These are phyloP conservation scores for Pseudopithomyces chartarum DNA, from an alignment of 2,329 filamentous ascomycete genomes.

Conservation along the genomic window DNA sequence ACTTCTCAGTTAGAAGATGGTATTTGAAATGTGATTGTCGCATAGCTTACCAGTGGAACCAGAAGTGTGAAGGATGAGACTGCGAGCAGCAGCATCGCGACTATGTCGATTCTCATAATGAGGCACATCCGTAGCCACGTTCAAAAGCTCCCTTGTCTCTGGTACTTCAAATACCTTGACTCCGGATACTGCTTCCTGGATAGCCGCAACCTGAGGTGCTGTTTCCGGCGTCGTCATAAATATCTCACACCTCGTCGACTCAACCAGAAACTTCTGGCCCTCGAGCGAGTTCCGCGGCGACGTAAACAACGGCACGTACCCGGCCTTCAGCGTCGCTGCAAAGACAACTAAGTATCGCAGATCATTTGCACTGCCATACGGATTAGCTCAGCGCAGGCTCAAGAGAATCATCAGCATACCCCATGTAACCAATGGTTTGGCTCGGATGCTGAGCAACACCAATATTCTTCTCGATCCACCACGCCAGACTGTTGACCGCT, in stretches of 20 bases:
- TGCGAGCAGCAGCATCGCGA: not conserved
- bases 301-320: not conserved
- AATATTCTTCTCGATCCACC: not conserved
- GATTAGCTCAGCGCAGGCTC: not conserved
- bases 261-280: not conserved
- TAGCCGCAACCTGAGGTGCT: not conserved
- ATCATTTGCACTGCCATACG: not conserved
- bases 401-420: not conserved
- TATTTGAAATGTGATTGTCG: not conserved
- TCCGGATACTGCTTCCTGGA: not conserved
- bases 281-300: not conserved
- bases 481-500: not conserved
- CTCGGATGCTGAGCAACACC: not conserved
- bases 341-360: not conserved
- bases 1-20: not conserved
- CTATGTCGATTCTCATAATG: not conserved
- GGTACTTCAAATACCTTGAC: not conserved
- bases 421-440: not conserved
- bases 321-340: not conserved
- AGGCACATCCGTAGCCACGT: not conserved
- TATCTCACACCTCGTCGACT: not conserved
- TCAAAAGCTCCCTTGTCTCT: not conserved
- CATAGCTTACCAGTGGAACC: not conserved
- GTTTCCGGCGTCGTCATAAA: not conserved
- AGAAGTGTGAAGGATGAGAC: not conserved